These are phyloP conservation scores for Pyropia haitanensis DNA, from an alignment of 23 red algal genomes.

Conservation along the genomic window DNA sequence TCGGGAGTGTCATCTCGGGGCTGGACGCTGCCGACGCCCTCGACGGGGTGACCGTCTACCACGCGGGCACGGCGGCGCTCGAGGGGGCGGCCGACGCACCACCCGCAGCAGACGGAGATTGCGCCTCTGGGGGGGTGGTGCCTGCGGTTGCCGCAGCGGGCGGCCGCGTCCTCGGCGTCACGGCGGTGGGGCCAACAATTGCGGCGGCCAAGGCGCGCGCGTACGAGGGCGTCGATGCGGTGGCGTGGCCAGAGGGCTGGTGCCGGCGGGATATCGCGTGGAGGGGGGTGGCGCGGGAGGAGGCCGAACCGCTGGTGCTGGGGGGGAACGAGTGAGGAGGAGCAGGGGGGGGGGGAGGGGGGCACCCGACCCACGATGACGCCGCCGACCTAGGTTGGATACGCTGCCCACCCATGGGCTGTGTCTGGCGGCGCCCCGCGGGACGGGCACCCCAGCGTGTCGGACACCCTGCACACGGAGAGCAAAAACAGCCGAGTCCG, in stretches of 20 bases:
- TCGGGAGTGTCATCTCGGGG: conserved; percentile 52
- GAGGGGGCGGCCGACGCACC: too few relatives aligned
- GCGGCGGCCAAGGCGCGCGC: conserved; percentile 46
- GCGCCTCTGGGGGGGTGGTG: conserved; percentile 10
- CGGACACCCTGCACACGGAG: too few relatives aligned
- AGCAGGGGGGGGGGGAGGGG: too few relatives aligned
- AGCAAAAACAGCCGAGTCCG: too few relatives aligned
- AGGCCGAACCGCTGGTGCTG: too few relatives aligned
- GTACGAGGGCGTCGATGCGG: conserved; percentile 58
- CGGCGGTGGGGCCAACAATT: conserved; percentile 51
- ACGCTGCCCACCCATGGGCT: too few relatives aligned
- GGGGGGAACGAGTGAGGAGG: too few relatives aligned
- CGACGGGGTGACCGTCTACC: conserved; percentile 79
- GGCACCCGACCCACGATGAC: too few relatives aligned
- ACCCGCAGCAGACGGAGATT: neutral
- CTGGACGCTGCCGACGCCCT: conserved; percentile 51
- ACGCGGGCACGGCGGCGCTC: conserved; percentile 56
- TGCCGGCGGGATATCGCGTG: conserved; percentile 87
- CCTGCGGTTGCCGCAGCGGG: conserved; percentile 33
- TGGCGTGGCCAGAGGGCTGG: conserved; percentile 88
- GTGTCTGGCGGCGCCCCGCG: too few relatives aligned
- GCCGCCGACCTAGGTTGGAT: too few relatives aligned
- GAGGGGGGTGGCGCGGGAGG: conserved; percentile 51
- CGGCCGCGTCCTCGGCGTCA: conserved; percentile 84
- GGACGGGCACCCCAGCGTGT: too few relatives aligned